These are phyloP conservation scores for Pyronema omphalodes DNA, from an alignment of 495 filamentous ascomycete species.

Conservation along the genomic window DNA sequence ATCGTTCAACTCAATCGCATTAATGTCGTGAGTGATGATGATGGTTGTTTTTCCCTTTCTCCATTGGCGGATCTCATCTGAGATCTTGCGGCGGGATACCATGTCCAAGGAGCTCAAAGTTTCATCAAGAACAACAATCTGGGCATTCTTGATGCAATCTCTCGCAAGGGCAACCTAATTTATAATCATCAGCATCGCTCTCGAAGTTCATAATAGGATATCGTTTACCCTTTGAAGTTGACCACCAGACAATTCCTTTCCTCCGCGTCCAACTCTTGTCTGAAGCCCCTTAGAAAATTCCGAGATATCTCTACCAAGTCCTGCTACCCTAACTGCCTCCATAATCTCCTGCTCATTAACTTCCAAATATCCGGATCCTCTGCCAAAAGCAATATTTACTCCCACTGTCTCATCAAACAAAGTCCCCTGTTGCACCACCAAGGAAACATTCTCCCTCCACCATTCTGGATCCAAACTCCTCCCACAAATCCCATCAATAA, in stretches of 20 bases:
- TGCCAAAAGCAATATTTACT: conserved; percentile 65
- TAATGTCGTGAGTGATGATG: conserved; percentile 80
- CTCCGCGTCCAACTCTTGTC: conserved; percentile 52
- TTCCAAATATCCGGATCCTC: conserved; percentile 26
- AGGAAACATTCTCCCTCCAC: conserved; percentile 60
- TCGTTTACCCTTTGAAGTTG: conserved; percentile 49
- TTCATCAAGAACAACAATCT: conserved; percentile 78
- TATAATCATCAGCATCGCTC: not conserved
- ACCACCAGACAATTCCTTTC: conserved; percentile 62
- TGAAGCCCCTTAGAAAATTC: conserved; percentile 55
- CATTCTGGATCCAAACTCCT: conserved; percentile 45
- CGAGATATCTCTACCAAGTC: conserved; percentile 53
- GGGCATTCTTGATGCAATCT: conserved; percentile 56
- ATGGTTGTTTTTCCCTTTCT: conserved; percentile 67
- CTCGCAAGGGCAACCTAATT: conserved; percentile 41
- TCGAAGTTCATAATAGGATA: not conserved
- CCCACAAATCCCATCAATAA: conserved; percentile 49
- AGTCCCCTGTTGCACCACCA: conserved; percentile 66
- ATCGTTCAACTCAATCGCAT: conserved; percentile 55
- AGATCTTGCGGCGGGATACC: conserved; percentile 44
- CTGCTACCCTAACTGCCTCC: conserved; percentile 42
- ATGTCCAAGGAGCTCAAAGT: conserved; percentile 68
- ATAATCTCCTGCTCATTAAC: conserved; percentile 38
- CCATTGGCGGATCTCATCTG: conserved; percentile 57
- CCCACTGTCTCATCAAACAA: conserved; percentile 73